These are phyloP conservation scores for Spiraea crenata DNA, from an alignment of 331 rosid genomes.

Conservation along the genomic window DNA sequence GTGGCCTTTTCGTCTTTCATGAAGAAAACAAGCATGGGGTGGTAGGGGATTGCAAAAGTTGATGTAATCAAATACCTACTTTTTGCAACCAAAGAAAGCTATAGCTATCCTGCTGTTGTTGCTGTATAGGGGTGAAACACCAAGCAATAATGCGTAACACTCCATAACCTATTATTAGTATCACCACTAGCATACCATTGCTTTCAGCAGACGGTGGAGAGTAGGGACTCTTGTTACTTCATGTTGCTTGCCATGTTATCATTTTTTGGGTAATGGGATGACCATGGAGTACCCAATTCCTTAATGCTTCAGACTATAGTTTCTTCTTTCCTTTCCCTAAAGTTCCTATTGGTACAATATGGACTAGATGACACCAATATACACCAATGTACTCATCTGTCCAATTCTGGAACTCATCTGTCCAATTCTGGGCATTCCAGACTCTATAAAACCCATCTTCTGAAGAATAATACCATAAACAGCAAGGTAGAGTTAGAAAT, in stretches of 20 bases:
- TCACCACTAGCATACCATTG: conserved; percentile 24
- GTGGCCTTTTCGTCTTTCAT: conserved; percentile 35
- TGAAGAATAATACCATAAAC: too few species aligned
- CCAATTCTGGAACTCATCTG: too few species aligned
- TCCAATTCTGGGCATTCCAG: too few species aligned
- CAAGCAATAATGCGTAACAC: conserved; percentile 21
- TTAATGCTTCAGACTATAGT: too few species aligned
- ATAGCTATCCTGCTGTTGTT: conserved; percentile 1
- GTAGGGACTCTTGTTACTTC: conserved; percentile 36
- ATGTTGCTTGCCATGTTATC: conserved; percentile 32
- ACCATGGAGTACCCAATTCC: too few species aligned
- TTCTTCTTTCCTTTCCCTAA: too few species aligned
- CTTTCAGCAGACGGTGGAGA: conserved; percentile 44
- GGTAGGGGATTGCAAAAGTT: conserved; percentile 38
- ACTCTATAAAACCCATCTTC: too few species aligned
- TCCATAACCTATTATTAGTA: conserved; percentile 5
- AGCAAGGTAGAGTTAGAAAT: too few species aligned
- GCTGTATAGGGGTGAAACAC: not conserved
- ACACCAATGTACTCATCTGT: too few species aligned
- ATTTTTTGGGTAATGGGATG: too few species aligned
- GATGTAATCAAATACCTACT: conserved; percentile 40
- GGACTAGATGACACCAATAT: too few species aligned
- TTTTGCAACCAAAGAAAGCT: conserved; percentile 49
- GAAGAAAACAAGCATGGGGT: conserved; percentile 41
- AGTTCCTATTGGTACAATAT: too few species aligned